These are phyloP conservation scores for Apiospora phragmitis DNA, from an alignment of 2,329 filamentous ascomycete species.

Conservation along the genomic window DNA sequence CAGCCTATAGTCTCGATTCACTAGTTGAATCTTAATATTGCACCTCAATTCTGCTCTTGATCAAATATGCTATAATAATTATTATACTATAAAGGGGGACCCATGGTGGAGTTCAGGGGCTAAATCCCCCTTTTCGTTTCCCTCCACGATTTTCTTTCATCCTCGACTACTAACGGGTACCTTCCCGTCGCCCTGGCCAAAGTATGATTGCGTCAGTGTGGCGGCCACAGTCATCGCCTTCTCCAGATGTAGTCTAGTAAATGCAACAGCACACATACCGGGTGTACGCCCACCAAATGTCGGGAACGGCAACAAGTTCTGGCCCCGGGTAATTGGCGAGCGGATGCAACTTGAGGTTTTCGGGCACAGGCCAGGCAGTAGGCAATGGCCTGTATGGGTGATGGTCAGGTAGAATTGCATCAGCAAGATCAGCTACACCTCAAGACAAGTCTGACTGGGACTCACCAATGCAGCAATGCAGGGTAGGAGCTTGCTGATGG, in stretches of 20 bases:
- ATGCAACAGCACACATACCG: constrained; percentile 4
- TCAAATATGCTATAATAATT: too few relatives aligned
- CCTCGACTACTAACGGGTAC: neutral
- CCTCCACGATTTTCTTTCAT: too few relatives aligned
- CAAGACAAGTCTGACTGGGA: neutral
- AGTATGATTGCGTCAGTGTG: neutral
- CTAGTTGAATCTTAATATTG: too few relatives aligned
- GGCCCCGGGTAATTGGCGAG: constrained; percentile 23
- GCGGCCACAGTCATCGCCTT: neutral
- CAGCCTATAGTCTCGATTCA: too few relatives aligned
- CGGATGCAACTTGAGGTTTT: constrained; percentile 24
- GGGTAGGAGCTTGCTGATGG: neutral
- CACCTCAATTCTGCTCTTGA: too few relatives aligned
- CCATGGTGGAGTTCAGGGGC: too few relatives aligned
- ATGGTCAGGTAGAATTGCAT: neutral
- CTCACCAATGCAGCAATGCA: neutral
- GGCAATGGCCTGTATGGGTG: neutral
- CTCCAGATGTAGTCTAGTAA: neutral
- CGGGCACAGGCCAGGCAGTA: constrained; percentile 9
- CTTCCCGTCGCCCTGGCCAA: neutral
- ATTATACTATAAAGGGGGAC: too few relatives aligned
- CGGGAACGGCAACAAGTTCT: constrained; percentile 19
- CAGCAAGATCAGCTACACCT: neutral
- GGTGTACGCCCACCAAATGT: constrained; percentile 19
- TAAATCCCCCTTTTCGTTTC: too few relatives aligned